These are phyloP conservation scores for Chlorella vulgaris DNA, from an alignment of 139 green algal species.

Conservation along the genomic window DNA sequence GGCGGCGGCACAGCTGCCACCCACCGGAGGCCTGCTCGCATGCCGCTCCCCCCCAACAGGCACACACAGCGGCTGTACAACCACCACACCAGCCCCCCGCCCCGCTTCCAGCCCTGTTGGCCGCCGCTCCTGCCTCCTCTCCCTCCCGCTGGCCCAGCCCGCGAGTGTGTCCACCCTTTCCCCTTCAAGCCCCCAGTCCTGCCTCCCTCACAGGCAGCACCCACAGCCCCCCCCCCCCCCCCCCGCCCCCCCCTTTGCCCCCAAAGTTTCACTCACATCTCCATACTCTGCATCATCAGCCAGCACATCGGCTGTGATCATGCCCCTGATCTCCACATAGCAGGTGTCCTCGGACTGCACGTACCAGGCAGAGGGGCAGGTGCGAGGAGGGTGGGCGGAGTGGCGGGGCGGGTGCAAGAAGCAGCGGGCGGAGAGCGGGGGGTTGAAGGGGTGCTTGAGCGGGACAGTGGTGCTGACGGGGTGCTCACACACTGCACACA, in stretches of 20 bases:
- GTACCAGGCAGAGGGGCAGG: not conserved
- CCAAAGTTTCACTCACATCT: slow-evolving; percentile 40
- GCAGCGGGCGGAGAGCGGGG: not conserved
- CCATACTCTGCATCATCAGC: slow-evolving; percentile 67
- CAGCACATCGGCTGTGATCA: slow-evolving; percentile 64
- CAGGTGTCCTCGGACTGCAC: slow-evolving; percentile 29
- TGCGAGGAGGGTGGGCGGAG: not conserved
- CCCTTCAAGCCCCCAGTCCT: too few species aligned
- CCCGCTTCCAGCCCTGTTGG: not conserved
- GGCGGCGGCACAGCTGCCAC: too few species aligned
- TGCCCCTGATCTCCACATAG: slow-evolving; percentile 58
- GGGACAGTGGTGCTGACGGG: too few species aligned
- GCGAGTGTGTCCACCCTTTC: too few species aligned
- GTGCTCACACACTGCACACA: too few species aligned
- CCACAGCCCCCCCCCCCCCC: not conserved
- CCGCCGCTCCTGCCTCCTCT: too few species aligned
- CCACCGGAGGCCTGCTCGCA: too few species aligned
- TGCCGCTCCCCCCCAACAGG: too few species aligned
- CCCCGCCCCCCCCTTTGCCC: not conserved
- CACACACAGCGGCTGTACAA: too few species aligned
- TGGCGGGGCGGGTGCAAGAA: not conserved
- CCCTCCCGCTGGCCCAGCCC: too few species aligned
- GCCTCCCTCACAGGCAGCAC: not conserved
- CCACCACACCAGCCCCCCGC: not conserved
- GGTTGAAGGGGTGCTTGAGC: too few species aligned